Evolutionary conservation across 768 basidiomycete genomes (phyloP).

Genomic region (Phlegmacium glaucopus): DNA sequence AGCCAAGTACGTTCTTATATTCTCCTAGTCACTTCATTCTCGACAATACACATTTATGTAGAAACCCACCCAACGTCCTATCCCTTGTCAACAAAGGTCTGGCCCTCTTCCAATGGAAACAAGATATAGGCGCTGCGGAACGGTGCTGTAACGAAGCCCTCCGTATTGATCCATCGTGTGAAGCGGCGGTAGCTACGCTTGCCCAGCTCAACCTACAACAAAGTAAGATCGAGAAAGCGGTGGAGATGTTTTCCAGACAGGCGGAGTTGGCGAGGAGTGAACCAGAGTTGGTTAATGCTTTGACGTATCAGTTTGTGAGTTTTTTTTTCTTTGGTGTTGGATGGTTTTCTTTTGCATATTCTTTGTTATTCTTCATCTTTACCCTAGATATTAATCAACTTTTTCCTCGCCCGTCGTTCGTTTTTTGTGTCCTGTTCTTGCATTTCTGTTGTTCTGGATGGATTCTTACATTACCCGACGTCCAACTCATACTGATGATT

Average conservation of each 20-base stretch:
- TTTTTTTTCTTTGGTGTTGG: neutral
- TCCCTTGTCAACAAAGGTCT: constrained; percentile 98
- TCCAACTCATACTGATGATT: neutral
- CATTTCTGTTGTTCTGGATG: neutral
- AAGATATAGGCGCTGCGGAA: constrained; percentile 82
- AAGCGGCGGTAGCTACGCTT: constrained; percentile 93
- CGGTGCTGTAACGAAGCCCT: constrained; percentile 86
- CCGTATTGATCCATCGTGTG: constrained; percentile 86
- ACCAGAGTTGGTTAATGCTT: constrained; percentile 74
- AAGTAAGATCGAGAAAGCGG: constrained; percentile 81
- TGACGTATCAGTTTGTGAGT: constrained; percentile 78
- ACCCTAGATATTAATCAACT: too few species aligned
- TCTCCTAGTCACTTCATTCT: constrained; percentile 1
- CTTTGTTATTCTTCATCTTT: neutral
- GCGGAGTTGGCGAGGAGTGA: constrained; percentile 87
- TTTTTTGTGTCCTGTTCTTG: too few species aligned
- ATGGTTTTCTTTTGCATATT: neutral
- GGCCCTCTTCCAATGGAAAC: constrained; percentile 92
- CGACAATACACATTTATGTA: constrained; percentile 8
- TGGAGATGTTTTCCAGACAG: constrained; percentile 83
- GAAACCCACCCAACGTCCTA: constrained; percentile 72
- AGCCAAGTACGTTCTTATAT: constrained; percentile 45
- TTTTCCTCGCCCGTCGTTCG: too few species aligned
- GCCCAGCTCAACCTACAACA: constrained; percentile 93
- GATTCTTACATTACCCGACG: constrained; percentile 3